Conservation (phyloP, 2,329 filamentous ascomycete genomes). For the Orbilia blumenaviensis region DNA sequence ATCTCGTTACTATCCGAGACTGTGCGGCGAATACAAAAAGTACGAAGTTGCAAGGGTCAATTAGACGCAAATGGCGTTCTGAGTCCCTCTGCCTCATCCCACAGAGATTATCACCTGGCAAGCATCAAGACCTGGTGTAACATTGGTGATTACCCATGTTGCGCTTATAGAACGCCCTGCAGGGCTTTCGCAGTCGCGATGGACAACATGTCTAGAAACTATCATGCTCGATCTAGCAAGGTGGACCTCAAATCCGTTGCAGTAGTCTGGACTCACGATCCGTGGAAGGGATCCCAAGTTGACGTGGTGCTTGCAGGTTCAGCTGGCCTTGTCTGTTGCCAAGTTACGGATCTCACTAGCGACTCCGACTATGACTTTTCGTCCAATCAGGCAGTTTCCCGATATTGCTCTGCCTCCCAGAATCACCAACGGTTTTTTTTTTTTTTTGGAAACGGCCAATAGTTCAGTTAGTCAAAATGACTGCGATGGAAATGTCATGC, state of each 20-base stretch:
- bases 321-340: conserved; percentile 21
- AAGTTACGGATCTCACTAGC: conserved; percentile 19
- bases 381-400: conserved; percentile 16
- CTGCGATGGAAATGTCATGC: conserved; percentile 4
- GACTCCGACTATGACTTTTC: not conserved
- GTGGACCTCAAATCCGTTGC: conserved; percentile 1
- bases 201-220: not conserved
- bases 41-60: not conserved
- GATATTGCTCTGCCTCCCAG: not conserved
- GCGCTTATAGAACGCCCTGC: conserved; percentile 31
- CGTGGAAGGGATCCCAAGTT: not conserved
- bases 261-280: not conserved
- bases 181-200: conserved; percentile 13
- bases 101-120: conserved; percentile 21
- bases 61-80: conserved; percentile 8
- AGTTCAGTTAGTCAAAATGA: not conserved
- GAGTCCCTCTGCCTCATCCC: conserved; percentile 11
- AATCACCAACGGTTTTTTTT: conserved; percentile 11
- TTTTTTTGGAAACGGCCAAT: no score
- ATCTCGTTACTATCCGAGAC: conserved; percentile 18
- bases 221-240: not conserved
- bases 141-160: not conserved
- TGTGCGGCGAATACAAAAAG: conserved; percentile 23
- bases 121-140: conserved; percentile 18
- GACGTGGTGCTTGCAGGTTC: conserved; percentile 1